Evolutionary conservation across 306 rosid genomes (phyloP).

Genomic region (Cotoneaster glaucophyllus): DNA sequence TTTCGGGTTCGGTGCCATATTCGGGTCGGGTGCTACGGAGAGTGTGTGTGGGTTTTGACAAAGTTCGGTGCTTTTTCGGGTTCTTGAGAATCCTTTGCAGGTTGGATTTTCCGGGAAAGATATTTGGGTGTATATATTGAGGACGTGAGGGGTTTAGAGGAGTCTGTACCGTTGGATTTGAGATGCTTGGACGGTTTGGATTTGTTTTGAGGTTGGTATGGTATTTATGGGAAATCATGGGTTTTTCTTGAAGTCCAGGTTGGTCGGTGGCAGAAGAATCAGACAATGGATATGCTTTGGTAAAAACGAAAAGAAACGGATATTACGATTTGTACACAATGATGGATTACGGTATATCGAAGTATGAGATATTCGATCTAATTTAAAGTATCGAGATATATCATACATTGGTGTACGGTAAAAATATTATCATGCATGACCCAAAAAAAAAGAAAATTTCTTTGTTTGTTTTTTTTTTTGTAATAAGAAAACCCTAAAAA

Average conservation of each 20-base stretch:
- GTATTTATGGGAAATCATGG: neutral
- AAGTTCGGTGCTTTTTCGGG: neutral
- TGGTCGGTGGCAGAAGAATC: neutral
- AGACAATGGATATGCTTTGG: neutral
- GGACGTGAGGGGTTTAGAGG: neutral
- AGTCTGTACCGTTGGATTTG: neutral
- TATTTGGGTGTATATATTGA: neutral
- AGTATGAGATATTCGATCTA: too few species aligned
- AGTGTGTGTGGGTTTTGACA: neutral
- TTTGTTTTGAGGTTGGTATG: neutral
- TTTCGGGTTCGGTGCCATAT: conserved; percentile 32
- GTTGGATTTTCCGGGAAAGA: neutral
- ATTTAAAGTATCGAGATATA: too few species aligned
- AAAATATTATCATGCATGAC: neutral
- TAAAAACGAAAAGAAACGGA: neutral
- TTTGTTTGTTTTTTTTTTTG: too few species aligned
- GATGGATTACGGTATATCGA: too few species aligned
- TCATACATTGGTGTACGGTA: rapidly evolving
- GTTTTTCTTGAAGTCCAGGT: neutral
- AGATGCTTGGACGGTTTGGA: neutral
- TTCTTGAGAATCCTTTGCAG: neutral
- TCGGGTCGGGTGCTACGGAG: neutral
- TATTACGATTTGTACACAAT: neutral
- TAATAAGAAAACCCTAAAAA: neutral
- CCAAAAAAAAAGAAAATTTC: too few species aligned